Evolutionary conservation across 2,329 filamentous ascomycete genomes (phyloP), one percentile per base, ranked within the genome.

Genomic region (Fusarium sp.): DNA sequence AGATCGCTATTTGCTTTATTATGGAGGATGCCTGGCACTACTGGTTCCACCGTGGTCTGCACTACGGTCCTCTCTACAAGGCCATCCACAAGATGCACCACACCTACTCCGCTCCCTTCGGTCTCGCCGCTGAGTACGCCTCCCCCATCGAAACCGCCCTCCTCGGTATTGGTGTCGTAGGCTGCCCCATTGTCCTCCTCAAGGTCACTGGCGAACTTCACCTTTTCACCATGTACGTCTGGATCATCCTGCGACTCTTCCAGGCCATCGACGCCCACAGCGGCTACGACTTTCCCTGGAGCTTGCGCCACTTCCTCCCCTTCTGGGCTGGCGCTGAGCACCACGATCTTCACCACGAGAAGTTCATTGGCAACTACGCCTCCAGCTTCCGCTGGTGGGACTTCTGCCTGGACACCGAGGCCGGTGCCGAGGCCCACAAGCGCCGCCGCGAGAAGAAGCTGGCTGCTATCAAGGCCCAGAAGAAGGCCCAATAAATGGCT

Each of bases 371-470:
- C 79, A 99, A 99, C 88, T 99, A 98, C 83, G 88, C 96, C 61
- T 98, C 95, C 82, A 97, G 94, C 88, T 99, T 99, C 91, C 91
- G 96, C 84, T 99, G 97, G 97, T 99, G 97, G 97, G 97, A 99
- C 87, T 97, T 93, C 83, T 83, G 92, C 78, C 89, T 98, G 77
- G 95, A 98, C 85, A 99, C 97, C 72, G 96, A 99, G 89, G 94
- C 94, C 74, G 95, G 94, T 63, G 91, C 94, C 41, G 96, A 97
- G 84, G 94, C 96, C 45, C 90, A 93, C 79, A 95, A 95, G 91
- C 90, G 89, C 81, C 92, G 95, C 81, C 90, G 95, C 70, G 95
- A 97, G 84, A 91, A 87, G 84, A 95, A 94, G 90, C 80, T 94
- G 60, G 89, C 87, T 65, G 84, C 90, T 67, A 88, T 93, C 83